Evolutionary conservation across 179 eudicot genomes (phyloP).

Genomic region (Beta corolliflora): DNA sequence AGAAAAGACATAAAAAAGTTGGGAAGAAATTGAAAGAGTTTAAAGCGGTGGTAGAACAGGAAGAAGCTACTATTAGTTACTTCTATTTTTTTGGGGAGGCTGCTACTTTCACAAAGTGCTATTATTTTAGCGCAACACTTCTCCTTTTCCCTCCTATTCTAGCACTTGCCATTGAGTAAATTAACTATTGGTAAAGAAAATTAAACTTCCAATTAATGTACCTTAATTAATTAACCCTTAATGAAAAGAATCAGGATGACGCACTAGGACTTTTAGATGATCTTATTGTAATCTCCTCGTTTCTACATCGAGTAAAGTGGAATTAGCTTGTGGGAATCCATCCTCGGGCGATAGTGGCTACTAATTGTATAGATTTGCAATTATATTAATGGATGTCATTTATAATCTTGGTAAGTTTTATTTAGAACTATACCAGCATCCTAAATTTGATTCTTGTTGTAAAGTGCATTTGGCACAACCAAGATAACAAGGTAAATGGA

Average conservation of each 20-base stretch:
- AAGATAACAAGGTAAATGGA: background rate
- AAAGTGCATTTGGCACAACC: background rate
- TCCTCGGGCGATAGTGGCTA: background rate
- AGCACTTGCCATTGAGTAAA: background rate
- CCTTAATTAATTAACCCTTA: background rate
- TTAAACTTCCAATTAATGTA: background rate
- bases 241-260: background rate
- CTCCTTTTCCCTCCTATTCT: background rate
- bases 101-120: background rate
- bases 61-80: background rate
- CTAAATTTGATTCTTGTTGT: background rate
- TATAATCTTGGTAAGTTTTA: background rate
- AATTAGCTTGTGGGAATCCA: slow-evolving; percentile 23
- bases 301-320: slow-evolving; percentile 11
- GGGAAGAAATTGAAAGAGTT: background rate
- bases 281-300: background rate
- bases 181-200: background rate
- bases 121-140: background rate
- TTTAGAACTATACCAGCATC: background rate
- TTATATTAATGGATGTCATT: background rate
- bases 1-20: background rate
- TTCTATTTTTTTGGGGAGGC: background rate
- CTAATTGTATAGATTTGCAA: background rate
- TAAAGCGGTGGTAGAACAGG: background rate
- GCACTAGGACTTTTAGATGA: background rate